Base-by-base conservation (phyloP, 2,329 filamentous ascomycete genomes). In the Incumbomyces lentus region DNA sequence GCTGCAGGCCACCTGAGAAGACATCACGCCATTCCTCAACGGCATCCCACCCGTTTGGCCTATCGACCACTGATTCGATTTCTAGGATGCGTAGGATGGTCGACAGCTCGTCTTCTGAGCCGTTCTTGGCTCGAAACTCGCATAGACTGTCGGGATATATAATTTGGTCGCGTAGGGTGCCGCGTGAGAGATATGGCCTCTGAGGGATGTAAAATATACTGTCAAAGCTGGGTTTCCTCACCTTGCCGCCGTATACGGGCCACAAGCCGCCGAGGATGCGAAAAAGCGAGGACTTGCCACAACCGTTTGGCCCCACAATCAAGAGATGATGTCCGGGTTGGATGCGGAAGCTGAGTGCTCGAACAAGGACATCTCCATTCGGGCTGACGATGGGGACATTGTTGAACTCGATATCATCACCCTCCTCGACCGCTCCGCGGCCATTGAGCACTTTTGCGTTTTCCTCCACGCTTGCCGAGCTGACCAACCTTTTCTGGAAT, bases 171-270 rank as follows among this genome's bases (percentile, higher is more conserved):
- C 92, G 82, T n/a, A 98, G 77, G 1, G 85, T 88, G 17, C 92
- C 92, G 44, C 87, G 81, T 12, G 86, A 92, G 1, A 98, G 76
- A 61, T 98, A 98, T 0, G 92, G 92, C 1, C 92, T 81, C 61
- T 98, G 92, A 0, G 92, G 92, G 54, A 98, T 93, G 68, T 98
- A 98, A 68, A 96, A 98, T 61, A 98, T 96, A 62, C 92, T 84
- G 55, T 86, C 81, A 59, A 90, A 92, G 1, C 85, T 81, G 1
- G 92, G 92, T 64, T 96, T 96, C 59, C 86, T 76, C 16, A 98
- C 92, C 1, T 79, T 87, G 43, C 92, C 92, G 54, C 92, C 90
- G 64, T 98, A 98, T 11, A 96, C 92, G 13, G 92, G 92, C 92
- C 92, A 98, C 2, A 98, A 73, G 0, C 92, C 92, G 51, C 92